phyloP scores from a whole-genome alignment of 2,329 filamentous ascomycete species.

The Sclerotinia trifoliorum region DNA sequence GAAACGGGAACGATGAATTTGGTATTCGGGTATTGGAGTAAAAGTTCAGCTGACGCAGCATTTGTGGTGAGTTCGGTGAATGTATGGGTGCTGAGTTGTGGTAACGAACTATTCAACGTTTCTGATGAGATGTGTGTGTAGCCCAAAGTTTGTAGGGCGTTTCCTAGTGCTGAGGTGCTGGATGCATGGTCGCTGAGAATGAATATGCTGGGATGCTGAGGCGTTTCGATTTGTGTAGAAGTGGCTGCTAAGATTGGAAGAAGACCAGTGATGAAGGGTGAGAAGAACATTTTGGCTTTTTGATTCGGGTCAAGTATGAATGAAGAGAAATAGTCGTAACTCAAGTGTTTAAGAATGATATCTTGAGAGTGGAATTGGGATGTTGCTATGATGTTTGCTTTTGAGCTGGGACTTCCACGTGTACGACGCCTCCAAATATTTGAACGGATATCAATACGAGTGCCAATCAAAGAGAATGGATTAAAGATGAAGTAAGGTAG shows the following conservation, averaged over 20 bases:
- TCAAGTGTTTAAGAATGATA: not conserved
- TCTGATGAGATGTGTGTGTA: constrained; percentile 11
- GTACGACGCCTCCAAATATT: not conserved
- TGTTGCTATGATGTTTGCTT: not conserved
- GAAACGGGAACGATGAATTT: constrained; percentile 16
- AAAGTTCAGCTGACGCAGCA: not conserved
- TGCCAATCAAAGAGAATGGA: not conserved
- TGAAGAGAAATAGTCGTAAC: not conserved
- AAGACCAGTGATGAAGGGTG: constrained; percentile 16
- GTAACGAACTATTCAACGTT: constrained; percentile 5
- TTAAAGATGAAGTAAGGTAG: not conserved
- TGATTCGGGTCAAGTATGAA: not conserved
- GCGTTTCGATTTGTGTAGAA: constrained; percentile 5
- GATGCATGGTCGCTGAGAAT: constrained; percentile 10
- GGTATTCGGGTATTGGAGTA: constrained; percentile 13
- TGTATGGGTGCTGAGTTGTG: constrained; percentile 11
- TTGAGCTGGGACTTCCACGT: not conserved
- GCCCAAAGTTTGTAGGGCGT: constrained; percentile 15
- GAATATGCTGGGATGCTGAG: constrained; percentile 13
- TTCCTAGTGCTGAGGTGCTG: constrained; percentile 5
- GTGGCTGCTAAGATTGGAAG: constrained; percentile 19
- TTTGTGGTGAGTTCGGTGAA: constrained; percentile 2
- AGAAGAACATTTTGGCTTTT: constrained; percentile 18
- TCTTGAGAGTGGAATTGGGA: not conserved
- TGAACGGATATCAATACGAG: not conserved